Evolutionary conservation across 129 eudicot genomes (phyloP).

Genomic region (Glebionis coronaria): DNA sequence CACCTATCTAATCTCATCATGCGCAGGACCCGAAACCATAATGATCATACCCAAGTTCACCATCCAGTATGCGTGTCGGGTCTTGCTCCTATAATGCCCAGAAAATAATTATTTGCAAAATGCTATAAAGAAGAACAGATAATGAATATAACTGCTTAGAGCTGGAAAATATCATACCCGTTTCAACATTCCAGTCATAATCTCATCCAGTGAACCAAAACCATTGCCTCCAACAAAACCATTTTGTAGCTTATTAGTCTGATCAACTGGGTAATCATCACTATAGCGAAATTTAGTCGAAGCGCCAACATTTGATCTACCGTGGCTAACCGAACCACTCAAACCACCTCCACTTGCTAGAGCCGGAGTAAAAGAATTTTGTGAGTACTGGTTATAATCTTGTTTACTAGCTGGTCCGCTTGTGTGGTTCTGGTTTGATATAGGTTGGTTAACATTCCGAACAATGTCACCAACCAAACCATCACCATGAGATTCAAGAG

Average conservation of each 20-base stretch:
- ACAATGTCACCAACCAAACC: slow-evolving; percentile 47
- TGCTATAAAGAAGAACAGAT: not conserved
- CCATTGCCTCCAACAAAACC: slow-evolving; percentile 44
- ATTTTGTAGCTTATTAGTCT: slow-evolving; percentile 40
- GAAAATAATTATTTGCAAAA: not conserved
- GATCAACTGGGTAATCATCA: slow-evolving; percentile 49
- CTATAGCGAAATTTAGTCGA: slow-evolving; percentile 35
- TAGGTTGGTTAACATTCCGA: slow-evolving; percentile 41
- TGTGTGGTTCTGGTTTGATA: slow-evolving; percentile 29
- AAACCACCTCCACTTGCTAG: slow-evolving; percentile 34
- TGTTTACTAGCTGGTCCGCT: slow-evolving; percentile 25
- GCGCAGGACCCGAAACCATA: slow-evolving; percentile 45
- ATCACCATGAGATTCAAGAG: slow-evolving; percentile 48
- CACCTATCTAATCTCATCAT: slow-evolving; percentile 18
- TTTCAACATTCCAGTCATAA: slow-evolving; percentile 64
- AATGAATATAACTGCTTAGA: no score
- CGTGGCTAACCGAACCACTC: slow-evolving; percentile 32
- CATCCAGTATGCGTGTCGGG: slow-evolving; percentile 31
- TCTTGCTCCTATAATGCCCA: slow-evolving; percentile 53
- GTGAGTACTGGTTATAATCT: slow-evolving; percentile 35
- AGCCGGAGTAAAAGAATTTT: slow-evolving; percentile 36
- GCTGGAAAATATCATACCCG: slow-evolving; percentile 48
- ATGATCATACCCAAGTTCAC: slow-evolving; percentile 54
- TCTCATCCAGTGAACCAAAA: slow-evolving; percentile 70
- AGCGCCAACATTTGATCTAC: slow-evolving; percentile 39